Percentiles rank a stretch among this genome's conserved stretches.
Evolutionary conservation across 2,329 filamentous ascomycete genomes (phyloP).

Genomic region (Pyrenophora seminiperda): DNA sequence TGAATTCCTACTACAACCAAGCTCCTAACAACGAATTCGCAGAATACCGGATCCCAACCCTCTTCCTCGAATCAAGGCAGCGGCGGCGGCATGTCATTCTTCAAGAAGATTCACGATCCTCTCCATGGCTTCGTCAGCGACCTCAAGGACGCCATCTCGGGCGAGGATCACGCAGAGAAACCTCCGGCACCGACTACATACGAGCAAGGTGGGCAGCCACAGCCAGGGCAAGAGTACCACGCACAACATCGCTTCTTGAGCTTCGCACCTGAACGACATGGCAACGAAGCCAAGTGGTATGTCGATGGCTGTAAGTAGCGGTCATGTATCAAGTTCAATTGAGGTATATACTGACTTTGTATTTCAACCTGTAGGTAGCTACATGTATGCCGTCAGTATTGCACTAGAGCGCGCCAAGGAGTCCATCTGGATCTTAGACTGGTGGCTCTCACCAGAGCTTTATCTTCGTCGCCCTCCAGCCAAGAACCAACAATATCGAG

Average conservation of each 20-base stretch:
- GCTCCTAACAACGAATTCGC: not conserved
- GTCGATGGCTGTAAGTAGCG: constrained; percentile 62
- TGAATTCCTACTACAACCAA: not conserved
- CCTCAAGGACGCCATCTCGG: constrained; percentile 57
- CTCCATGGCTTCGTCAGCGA: constrained; percentile 58
- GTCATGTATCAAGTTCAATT: not conserved
- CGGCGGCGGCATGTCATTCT: constrained; percentile 50
- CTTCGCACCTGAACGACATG: constrained; percentile 74
- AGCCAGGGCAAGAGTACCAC: constrained; percentile 48
- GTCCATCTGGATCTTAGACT: constrained; percentile 84
- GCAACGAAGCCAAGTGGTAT: constrained; percentile 82
- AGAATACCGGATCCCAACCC: constrained; percentile 31
- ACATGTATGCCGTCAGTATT: constrained; percentile 83
- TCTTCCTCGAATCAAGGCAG: constrained; percentile 34
- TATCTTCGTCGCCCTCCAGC: constrained; percentile 84
- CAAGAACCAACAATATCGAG: constrained; percentile 78
- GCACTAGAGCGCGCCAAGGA: constrained; percentile 78
- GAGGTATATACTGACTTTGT: not conserved
- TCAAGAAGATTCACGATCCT: constrained; percentile 61
- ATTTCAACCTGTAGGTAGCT: constrained; percentile 42
- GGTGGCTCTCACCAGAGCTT: constrained; percentile 87
- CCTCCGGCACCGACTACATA: constrained; percentile 38
- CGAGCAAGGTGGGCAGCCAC: constrained; percentile 26
- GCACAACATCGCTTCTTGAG: constrained; percentile 59
- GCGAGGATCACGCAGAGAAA: constrained; percentile 53